A percentile compares a stretch with the other conserved stretches of the same genome.
These are phyloP conservation scores for Mrakiaceae sp. DNA, from an alignment of 1,284 basidiomycete genomes.

Conservation along the genomic window DNA sequence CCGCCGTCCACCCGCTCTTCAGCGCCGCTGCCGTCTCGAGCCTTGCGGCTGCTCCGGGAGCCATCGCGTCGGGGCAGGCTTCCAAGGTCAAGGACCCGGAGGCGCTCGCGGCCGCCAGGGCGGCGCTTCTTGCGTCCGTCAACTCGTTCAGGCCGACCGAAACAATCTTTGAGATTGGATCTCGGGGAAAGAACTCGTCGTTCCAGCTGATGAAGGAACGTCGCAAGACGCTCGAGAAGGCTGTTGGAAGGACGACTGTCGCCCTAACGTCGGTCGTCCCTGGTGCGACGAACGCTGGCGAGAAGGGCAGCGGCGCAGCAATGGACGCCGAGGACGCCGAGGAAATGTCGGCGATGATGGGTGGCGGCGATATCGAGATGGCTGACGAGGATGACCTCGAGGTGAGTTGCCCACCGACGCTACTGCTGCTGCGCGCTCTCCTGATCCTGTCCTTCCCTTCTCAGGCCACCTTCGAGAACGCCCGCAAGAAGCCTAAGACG, in stretches of 20 bases:
- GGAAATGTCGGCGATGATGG: conserved; percentile 28
- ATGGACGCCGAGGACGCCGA: conserved; percentile 27
- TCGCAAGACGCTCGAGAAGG: conserved; percentile 58
- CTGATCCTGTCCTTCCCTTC: not conserved
- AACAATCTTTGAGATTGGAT: conserved; percentile 85
- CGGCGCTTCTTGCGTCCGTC: conserved; percentile 60
- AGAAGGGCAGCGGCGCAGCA: conserved; percentile 12
- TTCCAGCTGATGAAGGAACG: conserved; percentile 79
- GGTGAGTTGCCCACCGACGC: conserved; percentile 14
- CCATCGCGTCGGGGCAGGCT: conserved; percentile 30
- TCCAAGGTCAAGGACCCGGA: conserved; percentile 24
- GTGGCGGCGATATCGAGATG: conserved; percentile 44
- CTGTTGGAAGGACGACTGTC: conserved; percentile 21
- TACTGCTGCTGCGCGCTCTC: not conserved
- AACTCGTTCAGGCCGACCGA: conserved; percentile 75
- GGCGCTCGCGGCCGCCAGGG: conserved; percentile 46
- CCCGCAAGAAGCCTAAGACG: conserved; percentile 32
- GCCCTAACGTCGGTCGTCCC: conserved; percentile 22
- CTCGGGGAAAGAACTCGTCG: conserved; percentile 54
- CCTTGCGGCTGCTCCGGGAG: not conserved
- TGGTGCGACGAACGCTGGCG: conserved; percentile 15
- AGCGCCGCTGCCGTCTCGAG: not conserved
- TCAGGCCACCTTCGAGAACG: conserved; percentile 61
- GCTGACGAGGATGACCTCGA: conserved; percentile 61
- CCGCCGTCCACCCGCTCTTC: conserved; percentile 54